Conservation (phyloP, 805 yeast genomes). For the Spathaspora passalidarum region DNA sequence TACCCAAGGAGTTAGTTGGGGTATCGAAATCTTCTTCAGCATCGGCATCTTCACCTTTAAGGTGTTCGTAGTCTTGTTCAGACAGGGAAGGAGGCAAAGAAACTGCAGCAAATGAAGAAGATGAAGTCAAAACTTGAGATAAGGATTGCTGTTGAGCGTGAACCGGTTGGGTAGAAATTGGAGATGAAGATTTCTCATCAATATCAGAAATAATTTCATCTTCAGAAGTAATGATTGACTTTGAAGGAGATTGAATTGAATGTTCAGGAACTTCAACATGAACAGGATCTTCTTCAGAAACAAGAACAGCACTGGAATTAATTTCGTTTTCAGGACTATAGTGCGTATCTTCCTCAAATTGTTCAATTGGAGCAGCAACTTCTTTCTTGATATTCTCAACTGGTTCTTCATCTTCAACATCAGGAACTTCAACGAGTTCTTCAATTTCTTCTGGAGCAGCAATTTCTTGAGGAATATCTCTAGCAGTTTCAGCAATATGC, state of each 20-base stretch:
- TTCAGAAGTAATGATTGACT: slow-evolving; percentile 4
- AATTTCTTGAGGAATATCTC: background rate
- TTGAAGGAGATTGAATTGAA: slow-evolving; percentile 5
- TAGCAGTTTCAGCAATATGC: no score
- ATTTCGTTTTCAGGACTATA: background rate
- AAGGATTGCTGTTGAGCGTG: slow-evolving; percentile 7
- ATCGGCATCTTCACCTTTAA: slow-evolving; percentile 6
- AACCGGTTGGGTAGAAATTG: slow-evolving; percentile 3
- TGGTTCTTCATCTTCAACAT: background rate
- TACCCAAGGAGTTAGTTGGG: slow-evolving; percentile 20
- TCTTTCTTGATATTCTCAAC: background rate
- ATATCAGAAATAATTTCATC: slow-evolving; percentile 11
- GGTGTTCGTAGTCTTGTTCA: slow-evolving; percentile 7
- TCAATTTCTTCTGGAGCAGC: background rate
- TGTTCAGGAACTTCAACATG: background rate
- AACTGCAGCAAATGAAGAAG: slow-evolving; percentile 38
- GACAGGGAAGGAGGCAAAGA: slow-evolving; percentile 22
- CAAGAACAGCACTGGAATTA: background rate
- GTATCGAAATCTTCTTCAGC: slow-evolving; percentile 19
- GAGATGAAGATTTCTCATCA: slow-evolving; percentile 8
- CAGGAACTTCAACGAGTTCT: no score
- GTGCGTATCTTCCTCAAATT: background rate
- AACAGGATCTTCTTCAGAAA: slow-evolving; percentile 3
- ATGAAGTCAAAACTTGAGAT: slow-evolving; percentile 26
- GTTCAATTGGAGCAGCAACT: background rate